phyloP scores from a whole-genome alignment of 305 asterid genomes.

The Ilex paraguariensis region DNA sequence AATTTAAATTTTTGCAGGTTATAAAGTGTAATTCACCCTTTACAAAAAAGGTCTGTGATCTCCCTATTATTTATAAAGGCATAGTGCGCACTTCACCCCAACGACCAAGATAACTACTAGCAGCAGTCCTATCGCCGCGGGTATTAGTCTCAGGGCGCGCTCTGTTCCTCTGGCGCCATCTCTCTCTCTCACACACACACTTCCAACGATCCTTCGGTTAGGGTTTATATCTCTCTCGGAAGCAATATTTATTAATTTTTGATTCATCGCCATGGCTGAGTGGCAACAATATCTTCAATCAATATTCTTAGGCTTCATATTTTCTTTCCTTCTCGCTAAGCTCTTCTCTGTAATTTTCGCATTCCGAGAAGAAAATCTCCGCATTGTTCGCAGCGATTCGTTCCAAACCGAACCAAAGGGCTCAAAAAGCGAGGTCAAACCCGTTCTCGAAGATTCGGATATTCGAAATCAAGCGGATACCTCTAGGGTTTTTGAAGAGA shows the following conservation, averaged over 20 bases:
- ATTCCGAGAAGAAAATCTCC: constrained; percentile 86
- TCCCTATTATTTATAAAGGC: too few species aligned
- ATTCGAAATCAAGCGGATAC: neutral
- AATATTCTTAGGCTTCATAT: constrained; percentile 57
- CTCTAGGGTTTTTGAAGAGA: constrained; percentile 24
- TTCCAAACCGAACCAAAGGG: constrained; percentile 12
- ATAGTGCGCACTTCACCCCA: too few species aligned
- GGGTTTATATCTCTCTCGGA: too few species aligned
- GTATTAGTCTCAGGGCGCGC: too few species aligned
- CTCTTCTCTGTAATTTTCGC: constrained; percentile 79
- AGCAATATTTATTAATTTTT: too few species aligned
- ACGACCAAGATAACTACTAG: too few species aligned
- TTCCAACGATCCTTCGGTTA: too few species aligned
- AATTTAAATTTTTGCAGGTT: too few species aligned
- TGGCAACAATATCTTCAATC: constrained; percentile 75
- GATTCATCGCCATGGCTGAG: constrained; percentile 43
- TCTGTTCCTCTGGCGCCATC: too few species aligned
- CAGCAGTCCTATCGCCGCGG: too few species aligned
- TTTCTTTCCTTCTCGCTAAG: constrained; percentile 88
- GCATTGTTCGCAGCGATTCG: constrained; percentile 55
- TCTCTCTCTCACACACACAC: neutral
- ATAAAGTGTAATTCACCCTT: too few species aligned
- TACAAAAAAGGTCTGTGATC: too few species aligned
- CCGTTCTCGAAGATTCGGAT: constrained; percentile 17
- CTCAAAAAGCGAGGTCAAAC: constrained; percentile 1